phyloP scores from a whole-genome alignment of 805 yeast species.

The Henningerozyma blattae region DNA sequence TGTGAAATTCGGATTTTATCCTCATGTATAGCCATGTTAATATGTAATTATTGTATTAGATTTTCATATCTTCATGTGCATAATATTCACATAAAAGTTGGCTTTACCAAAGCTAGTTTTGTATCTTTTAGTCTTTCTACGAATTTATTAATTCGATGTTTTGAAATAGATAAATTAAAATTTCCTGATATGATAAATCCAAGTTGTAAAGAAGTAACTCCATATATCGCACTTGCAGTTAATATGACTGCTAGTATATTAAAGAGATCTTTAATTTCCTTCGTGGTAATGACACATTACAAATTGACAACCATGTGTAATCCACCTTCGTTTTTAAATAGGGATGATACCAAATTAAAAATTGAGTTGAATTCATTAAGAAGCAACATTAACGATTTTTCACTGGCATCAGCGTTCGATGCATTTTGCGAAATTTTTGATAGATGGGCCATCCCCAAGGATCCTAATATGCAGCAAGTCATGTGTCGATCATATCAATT shows the following conservation, averaged over 20 bases:
- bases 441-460: slow-evolving; percentile 1
- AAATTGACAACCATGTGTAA: slow-evolving; percentile 8
- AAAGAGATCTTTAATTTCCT: slow-evolving; percentile 3
- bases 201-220: slow-evolving; percentile 7
- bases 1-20: not conserved
- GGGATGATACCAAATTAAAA: slow-evolving; percentile 2
- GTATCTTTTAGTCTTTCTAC: slow-evolving; percentile 9
- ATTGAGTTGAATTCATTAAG: slow-evolving; percentile 3
- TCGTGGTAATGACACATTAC: slow-evolving; percentile 6
- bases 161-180: slow-evolving; percentile 9
- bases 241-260: slow-evolving; percentile 3
- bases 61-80: not conserved
- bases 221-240: slow-evolving; percentile 8
- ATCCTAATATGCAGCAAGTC: slow-evolving; percentile 1
- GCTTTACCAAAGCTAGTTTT: slow-evolving; percentile 4
- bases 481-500: slow-evolving; percentile 3
- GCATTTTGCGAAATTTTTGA: slow-evolving; percentile 3
- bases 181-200: slow-evolving; percentile 8
- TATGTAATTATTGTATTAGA: not conserved
- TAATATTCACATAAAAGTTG: not conserved
- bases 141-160: slow-evolving; percentile 6
- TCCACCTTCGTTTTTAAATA: slow-evolving; percentile 2
- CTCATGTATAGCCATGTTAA: not conserved
- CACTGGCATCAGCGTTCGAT: slow-evolving; percentile 4
- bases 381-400: not conserved